Percentiles rank a stretch among this genome's conserved stretches.
phyloP scores from a whole-genome alignment of 768 basidiomycete species.

The Mycena rosella region DNA sequence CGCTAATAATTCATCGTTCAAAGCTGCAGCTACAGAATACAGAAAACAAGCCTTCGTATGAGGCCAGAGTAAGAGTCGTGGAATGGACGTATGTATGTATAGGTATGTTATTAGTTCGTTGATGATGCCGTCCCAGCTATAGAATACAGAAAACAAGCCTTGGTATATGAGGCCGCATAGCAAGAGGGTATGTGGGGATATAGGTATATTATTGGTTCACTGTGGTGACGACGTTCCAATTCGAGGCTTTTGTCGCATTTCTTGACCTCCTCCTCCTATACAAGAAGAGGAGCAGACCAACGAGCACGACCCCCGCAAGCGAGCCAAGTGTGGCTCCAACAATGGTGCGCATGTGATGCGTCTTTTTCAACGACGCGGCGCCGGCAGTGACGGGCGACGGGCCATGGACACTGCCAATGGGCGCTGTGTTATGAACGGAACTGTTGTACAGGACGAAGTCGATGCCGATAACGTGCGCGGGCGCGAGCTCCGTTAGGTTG shows the following conservation, averaged over 20 bases:
- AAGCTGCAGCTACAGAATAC: too few relatives aligned
- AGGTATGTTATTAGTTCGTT: too few relatives aligned
- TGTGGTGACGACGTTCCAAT: slow-evolving; percentile 8
- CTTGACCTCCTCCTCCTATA: slow-evolving; percentile 3
- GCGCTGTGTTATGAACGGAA: slow-evolving; percentile 45
- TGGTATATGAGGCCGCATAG: background rate
- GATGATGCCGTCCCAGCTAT: too few relatives aligned
- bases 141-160: background rate
- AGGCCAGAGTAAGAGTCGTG: too few relatives aligned
- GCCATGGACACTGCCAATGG: background rate
- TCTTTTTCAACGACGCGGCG: background rate
- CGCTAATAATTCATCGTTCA: slow-evolving; percentile 8
- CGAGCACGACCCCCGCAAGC: slow-evolving; percentile 16
- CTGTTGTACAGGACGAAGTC: slow-evolving; percentile 57
- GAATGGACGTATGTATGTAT: too few relatives aligned
- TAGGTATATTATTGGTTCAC: background rate
- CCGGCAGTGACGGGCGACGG: background rate
- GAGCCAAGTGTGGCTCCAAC: slow-evolving; percentile 23
- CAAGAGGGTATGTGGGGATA: too few relatives aligned
- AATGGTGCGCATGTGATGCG: slow-evolving; percentile 15
- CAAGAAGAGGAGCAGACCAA: slow-evolving; percentile 2
- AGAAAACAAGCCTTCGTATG: too few relatives aligned
- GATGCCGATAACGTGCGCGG: slow-evolving; percentile 49
- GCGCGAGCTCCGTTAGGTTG: slow-evolving; percentile 52
- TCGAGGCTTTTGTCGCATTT: background rate